Evolutionary conservation across 2,329 filamentous ascomycete species (phyloP), one percentile per base, ranked within the genome.

Genomic region (Pyricularia pennisetigena): DNA sequence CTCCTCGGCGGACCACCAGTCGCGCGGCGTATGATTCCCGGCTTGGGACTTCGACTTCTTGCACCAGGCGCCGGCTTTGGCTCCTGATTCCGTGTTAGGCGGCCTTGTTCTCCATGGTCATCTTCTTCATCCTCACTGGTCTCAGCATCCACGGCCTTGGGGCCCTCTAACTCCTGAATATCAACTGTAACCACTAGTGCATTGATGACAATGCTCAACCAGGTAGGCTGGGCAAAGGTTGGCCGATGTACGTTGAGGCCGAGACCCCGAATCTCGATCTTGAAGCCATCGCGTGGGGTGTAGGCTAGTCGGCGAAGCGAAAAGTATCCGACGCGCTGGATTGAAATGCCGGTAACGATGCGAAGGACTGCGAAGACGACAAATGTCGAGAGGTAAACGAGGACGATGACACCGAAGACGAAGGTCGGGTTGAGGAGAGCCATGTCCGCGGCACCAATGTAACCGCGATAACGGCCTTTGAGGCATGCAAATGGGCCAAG

Each of bases 141-240:
- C 64, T 74, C 76, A 10, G 76, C 75, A 7, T 74, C 76, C 20
- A 70, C 72, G 32, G 74, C 69, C 72, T 82, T 85, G 68, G 80
- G 81, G 29, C 80, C 80, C 72, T 86, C 85, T 61, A 95, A 78
- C 65, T 87, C 85, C 70, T 86, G 85, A 64, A 93, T 82, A 75
- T 99, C 92, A 62, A 98, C 78, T 0, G 92, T 96, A 66, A 99
- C 84, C 66, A 89, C 91, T 66, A 97, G 82, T 76, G 97, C 95
- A 74, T 88, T 92, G 69, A 99, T 80, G 9, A 95, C 91, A 66
- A 99, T 84, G 77, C 94, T 98, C 73, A 97, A 82, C 93, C 94
- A 98, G 71, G 96, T 98, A 63, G 95, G 95, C 77, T 98, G 93
- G 64, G 94, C 93, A 79, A 99, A 98, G 6, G 95, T 98, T 14